A percentile compares a stretch with the other conserved stretches of the same genome.
These are phyloP conservation scores for Populus hybrid DNA, from an alignment of 441 rosid species.

Conservation along the genomic window DNA sequence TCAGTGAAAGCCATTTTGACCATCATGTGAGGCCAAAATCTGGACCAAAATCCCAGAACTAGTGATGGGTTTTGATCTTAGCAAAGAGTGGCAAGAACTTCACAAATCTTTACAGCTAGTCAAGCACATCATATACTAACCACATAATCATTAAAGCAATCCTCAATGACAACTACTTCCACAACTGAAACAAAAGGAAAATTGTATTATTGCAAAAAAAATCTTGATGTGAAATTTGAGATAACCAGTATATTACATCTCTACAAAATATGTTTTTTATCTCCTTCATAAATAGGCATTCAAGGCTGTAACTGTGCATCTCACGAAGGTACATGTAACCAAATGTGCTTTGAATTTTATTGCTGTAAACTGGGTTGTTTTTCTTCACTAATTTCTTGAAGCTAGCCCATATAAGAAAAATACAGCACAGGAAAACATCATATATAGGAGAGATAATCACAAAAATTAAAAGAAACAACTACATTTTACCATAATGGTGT, in stretches of 20 bases:
- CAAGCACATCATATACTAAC: constrained; percentile 4
- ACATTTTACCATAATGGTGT: constrained; percentile 5
- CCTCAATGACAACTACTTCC: constrained; percentile 9
- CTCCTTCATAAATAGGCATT: constrained; percentile 14
- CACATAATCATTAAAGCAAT: constrained; percentile 7
- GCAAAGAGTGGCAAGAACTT: constrained; percentile 3
- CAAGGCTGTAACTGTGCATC: constrained; percentile 10
- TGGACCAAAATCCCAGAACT: background rate
- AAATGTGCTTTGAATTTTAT: background rate
- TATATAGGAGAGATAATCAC: constrained; percentile 5
- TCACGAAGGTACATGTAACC: background rate
- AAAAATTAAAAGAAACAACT: background rate
- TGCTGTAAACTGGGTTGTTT: constrained; percentile 5
- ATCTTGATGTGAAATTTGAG: background rate
- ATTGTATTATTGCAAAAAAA: background rate
- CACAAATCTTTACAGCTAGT: background rate
- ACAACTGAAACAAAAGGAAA: background rate
- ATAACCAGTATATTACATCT: background rate
- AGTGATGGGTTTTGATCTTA: background rate
- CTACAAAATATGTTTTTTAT: constrained; percentile 5
- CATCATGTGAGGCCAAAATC: background rate
- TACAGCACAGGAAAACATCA: constrained; percentile 15
- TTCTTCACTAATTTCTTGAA: background rate
- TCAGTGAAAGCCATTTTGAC: background rate
- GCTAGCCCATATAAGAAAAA: constrained; percentile 12